phyloP scores from a whole-genome alignment of 768 basidiomycete genomes.

The Rhodosporidiobolus odoratus region DNA sequence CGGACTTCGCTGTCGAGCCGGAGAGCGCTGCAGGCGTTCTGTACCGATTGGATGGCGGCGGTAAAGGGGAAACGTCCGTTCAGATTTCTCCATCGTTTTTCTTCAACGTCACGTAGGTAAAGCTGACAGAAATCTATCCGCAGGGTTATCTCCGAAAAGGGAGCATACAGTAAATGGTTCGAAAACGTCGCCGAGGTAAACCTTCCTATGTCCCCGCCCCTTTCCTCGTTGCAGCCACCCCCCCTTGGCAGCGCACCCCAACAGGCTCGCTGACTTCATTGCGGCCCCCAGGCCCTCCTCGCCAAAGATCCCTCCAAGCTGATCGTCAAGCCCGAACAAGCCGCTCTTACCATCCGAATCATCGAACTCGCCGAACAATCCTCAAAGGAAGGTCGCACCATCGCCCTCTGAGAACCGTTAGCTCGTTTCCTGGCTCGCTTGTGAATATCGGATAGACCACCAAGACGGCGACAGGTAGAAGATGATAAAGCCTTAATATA shows the following conservation, averaged over 20 bases:
- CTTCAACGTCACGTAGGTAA: constrained; percentile 42
- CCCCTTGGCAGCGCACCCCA: too few species aligned
- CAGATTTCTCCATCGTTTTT: constrained; percentile 17
- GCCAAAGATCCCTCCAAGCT: constrained; percentile 20
- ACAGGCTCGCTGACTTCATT: not conserved
- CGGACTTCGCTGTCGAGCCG: constrained; percentile 51
- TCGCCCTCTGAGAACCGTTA: not conserved
- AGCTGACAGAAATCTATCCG: not conserved
- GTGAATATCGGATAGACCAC: too few species aligned
- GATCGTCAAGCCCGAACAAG: constrained; percentile 65
- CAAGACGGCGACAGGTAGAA: not conserved
- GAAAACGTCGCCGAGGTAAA: constrained; percentile 33
- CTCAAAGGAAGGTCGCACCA: constrained; percentile 58
- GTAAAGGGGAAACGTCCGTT: not conserved
- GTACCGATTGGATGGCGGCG: not conserved
- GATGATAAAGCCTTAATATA: too few species aligned
- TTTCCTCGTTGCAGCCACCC: too few species aligned
- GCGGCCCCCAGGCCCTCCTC: constrained; percentile 53
- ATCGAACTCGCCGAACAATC: constrained; percentile 69
- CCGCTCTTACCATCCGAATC: constrained; percentile 65
- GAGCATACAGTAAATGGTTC: constrained; percentile 56
- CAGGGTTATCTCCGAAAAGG: constrained; percentile 51
- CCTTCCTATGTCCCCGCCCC: not conserved
- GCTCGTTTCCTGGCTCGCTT: not conserved
- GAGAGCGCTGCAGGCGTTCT: not conserved